These are phyloP conservation scores for Debaryomyces singareniensis DNA, from an alignment of 1,139 yeast species.

Conservation along the genomic window DNA sequence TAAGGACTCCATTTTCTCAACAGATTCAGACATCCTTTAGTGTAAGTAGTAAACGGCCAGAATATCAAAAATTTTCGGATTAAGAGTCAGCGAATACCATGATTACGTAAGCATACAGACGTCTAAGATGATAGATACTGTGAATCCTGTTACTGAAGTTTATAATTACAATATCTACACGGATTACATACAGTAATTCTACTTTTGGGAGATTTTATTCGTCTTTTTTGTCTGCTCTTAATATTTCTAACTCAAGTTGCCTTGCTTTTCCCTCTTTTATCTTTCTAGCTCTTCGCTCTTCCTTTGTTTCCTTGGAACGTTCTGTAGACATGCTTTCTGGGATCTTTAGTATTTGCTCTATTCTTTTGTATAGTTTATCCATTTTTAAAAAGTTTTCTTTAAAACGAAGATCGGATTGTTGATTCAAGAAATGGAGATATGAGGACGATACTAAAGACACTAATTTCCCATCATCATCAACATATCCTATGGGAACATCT, in stretches of 20 bases:
- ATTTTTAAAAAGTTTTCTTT: constrained; percentile 55
- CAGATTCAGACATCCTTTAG: constrained; percentile 24
- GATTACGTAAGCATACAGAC: no score
- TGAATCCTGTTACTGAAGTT: no score
- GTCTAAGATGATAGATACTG: no score
- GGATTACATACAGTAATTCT: no score
- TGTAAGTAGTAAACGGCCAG: no score
- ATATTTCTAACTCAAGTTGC: not conserved
- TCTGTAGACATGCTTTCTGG: constrained; percentile 4
- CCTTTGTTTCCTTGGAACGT: constrained; percentile 28
- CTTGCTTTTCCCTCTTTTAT: constrained; percentile 50
- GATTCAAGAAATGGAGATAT: constrained; percentile 45
- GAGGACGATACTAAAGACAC: constrained; percentile 38
- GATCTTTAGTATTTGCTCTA: constrained; percentile 32
- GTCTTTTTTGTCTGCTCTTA: no score
- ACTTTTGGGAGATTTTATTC: no score
- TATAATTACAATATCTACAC: no score
- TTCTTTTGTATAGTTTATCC: constrained; percentile 37
- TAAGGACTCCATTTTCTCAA: constrained; percentile 29
- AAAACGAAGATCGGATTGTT: constrained; percentile 52
- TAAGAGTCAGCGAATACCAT: no score
- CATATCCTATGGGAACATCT: constrained; percentile 68
- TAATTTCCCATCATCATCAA: constrained; percentile 20
- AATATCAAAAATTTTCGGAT: no score
- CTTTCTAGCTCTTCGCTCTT: constrained; percentile 56